Percentiles rank a stretch among this genome's conserved stretches.
Evolutionary conservation across 495 filamentous ascomycete species (phyloP).

Genomic region (Lasiosphaeria hispida): DNA sequence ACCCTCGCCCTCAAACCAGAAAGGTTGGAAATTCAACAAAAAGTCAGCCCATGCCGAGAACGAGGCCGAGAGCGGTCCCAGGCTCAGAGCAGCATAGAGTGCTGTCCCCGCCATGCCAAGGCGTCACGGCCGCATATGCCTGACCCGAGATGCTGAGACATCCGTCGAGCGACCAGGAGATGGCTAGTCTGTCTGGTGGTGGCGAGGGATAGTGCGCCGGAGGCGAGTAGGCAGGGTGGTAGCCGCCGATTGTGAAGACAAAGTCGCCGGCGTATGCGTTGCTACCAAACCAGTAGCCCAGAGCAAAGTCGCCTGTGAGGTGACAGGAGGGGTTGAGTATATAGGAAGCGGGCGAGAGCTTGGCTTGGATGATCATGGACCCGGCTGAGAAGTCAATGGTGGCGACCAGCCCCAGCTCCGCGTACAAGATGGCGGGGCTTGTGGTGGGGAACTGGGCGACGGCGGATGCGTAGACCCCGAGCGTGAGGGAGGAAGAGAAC

Average conservation of each 20-base stretch:
- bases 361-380: slow-evolving; percentile 38
- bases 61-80: slow-evolving; percentile 38
- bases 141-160: slow-evolving; percentile 39
- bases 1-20: slow-evolving; percentile 41
- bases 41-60: slow-evolving; percentile 48
- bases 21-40: slow-evolving; percentile 52
- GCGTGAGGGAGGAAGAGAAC: slow-evolving; percentile 26
- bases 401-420: slow-evolving; percentile 43
- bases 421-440: slow-evolving; percentile 31
- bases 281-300: slow-evolving; percentile 47
- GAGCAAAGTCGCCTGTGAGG: slow-evolving; percentile 47
- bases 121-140: slow-evolving; percentile 55
- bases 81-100: slow-evolving; percentile 28
- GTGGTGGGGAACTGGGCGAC: slow-evolving; percentile 39
- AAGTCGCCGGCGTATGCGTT: slow-evolving; percentile 38
- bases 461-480: slow-evolving; percentile 43
- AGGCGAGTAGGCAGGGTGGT: slow-evolving; percentile 39
- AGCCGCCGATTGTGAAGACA: slow-evolving; percentile 55
- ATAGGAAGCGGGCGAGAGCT: slow-evolving; percentile 43
- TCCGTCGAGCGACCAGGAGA: slow-evolving; percentile 36
- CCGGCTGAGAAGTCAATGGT: slow-evolving; percentile 39
- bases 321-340: slow-evolving; percentile 44
- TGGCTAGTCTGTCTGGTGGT: slow-evolving; percentile 45
- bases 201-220: slow-evolving; percentile 44
- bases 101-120: slow-evolving; percentile 49